Conservation (phyloP, 768 basidiomycete species). For the Russula compacta region DNA sequence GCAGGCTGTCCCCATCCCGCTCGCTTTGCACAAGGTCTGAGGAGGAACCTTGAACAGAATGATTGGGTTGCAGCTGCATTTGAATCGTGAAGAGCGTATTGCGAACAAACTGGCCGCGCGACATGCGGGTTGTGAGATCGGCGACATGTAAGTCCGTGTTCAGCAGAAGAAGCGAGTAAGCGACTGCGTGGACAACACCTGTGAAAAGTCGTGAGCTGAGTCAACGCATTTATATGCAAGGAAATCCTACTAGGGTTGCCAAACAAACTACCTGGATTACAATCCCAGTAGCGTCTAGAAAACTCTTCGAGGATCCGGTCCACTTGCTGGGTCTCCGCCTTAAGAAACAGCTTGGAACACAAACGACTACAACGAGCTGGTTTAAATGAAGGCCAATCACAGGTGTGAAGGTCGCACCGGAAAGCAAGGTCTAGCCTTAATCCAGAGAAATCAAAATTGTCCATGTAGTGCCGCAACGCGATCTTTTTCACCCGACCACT, state of each 20-base stretch:
- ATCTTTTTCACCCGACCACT: conserved; percentile 72
- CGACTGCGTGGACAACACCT: conserved; percentile 93
- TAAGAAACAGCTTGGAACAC: conserved; percentile 86
- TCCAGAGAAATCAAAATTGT: conserved; percentile 79
- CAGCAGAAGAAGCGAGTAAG: conserved; percentile 85
- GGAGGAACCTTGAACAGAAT: conserved; percentile 40
- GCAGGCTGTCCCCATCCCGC: conserved; percentile 56
- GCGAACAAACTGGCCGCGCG: conserved; percentile 80
- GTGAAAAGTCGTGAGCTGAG: conserved; percentile 7
- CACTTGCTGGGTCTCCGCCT: conserved; percentile 95
- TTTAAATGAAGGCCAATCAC: background rate
- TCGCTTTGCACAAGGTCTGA: conserved; percentile 64
- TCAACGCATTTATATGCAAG: conserved; percentile 5
- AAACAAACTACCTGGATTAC: conserved; percentile 74
- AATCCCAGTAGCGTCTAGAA: conserved; percentile 83
- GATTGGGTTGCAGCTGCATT: conserved; percentile 55
- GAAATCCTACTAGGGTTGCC: conserved; percentile 68
- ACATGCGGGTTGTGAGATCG: conserved; percentile 83
- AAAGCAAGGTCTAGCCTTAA: conserved; percentile 85
- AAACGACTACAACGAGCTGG: conserved; percentile 47
- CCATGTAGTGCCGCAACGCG: conserved; percentile 73
- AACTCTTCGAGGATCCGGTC: conserved; percentile 94
- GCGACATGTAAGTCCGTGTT: conserved; percentile 98
- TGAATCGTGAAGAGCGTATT: conserved; percentile 88
- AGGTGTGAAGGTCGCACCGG: conserved; percentile 39